Evolutionary conservation across 495 filamentous ascomycete genomes (phyloP), one percentile per base, ranked within the genome.

Genomic region (Cudoniella acicularis): DNA sequence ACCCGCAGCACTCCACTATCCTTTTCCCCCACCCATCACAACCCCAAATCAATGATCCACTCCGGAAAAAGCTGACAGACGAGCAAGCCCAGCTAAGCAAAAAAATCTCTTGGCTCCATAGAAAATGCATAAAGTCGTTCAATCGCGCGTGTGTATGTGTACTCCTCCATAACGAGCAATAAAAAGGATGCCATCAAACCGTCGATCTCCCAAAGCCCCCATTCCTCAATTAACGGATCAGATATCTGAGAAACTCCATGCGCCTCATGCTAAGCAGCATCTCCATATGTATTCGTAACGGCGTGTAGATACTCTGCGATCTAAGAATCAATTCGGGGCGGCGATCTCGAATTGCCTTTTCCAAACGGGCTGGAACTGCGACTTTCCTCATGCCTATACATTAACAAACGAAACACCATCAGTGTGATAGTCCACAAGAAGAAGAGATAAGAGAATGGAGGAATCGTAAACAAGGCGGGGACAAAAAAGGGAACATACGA

Each of bases 401-500:
- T 50, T 13, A 23, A 21, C 3, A 48, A 21, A 13, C 10, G 45
- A 11, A 48, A 20, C 45, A 21, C 45, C 6, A 8, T 48, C 18
- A 48, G 45, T 8, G 20, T 13, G 45, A 48, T 48, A 48, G 45
- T 10, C 9, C 4, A 8, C 4, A 25, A 27, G 26, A 25, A 52
- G 10, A 52, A 26, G 18, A 8, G 8, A 52, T 4, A 54, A 41
- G n/a, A 41, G 24, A 43, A 54, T 30, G n/a, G 30, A 17, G 17
- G 16, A n/a, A n/a, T n/a, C n/a, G n/a, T n/a, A n/a, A n/a, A n/a
- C n/a, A n/a, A n/a, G n/a, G n/a, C n/a, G n/a, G n/a, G n/a, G n/a
- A n/a, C n/a, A n/a, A n/a, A 40, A 11, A 9, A 27, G 41, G 9
- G 49, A 42, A 81, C 86, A 75, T 75, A 89, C 86, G 87, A 88